phyloP scores from a whole-genome alignment of 306 rosid genomes.

The Vachellia collinsii region DNA sequence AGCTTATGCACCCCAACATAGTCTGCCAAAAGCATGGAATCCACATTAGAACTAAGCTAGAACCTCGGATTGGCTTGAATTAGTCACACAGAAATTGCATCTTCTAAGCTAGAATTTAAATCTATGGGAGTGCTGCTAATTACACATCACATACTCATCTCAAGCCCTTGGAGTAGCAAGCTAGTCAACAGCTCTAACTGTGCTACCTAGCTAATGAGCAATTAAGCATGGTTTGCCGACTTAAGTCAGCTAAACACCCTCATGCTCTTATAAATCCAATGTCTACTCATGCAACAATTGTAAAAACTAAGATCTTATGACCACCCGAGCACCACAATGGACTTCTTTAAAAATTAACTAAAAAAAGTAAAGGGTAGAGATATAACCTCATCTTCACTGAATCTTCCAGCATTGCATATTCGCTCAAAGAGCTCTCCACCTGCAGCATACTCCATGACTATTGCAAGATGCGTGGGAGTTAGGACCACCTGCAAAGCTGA shows the following conservation, averaged over 20 bases:
- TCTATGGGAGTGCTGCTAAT: too few relatives aligned
- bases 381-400: slow-evolving; percentile 82
- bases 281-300: slow-evolving; percentile 29
- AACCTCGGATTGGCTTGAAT: too few relatives aligned
- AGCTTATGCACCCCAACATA: background rate
- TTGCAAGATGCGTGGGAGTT: slow-evolving; percentile 85
- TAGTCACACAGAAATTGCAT: too few relatives aligned
- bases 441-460: slow-evolving; percentile 90
- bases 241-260: background rate
- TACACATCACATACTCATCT: too few relatives aligned
- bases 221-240: too few relatives aligned
- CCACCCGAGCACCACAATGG: background rate
- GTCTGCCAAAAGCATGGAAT: background rate
- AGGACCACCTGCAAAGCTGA: slow-evolving; percentile 66
- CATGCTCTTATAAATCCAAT: slow-evolving; percentile 7
- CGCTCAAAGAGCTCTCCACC: slow-evolving; percentile 87
- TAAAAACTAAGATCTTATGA: background rate
- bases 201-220: too few relatives aligned
- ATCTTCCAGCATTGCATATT: slow-evolving; percentile 80
- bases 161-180: too few relatives aligned
- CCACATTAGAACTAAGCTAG: background rate
- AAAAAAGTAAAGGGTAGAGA: background rate
- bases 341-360: background rate
- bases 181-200: too few relatives aligned
- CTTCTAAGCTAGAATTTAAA: too few relatives aligned